A percentile compares a stretch with the other conserved stretches of the same genome.
Evolutionary conservation across 495 filamentous ascomycete genomes (phyloP).

Genomic region (Chaetomidium leptoderma): DNA sequence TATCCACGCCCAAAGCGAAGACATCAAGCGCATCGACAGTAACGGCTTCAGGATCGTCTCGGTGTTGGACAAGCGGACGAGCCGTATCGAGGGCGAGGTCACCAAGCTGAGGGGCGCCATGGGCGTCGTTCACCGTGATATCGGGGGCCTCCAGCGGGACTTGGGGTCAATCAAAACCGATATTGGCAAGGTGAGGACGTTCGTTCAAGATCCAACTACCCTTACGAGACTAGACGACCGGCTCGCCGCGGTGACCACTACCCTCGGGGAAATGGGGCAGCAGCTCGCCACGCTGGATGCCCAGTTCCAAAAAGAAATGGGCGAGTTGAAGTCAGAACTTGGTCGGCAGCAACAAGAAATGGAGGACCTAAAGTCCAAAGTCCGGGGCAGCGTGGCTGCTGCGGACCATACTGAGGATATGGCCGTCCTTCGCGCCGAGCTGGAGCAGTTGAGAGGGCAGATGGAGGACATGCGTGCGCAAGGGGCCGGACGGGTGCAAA

Average conservation of each 20-base stretch:
- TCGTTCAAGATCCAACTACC: conserved; percentile 11
- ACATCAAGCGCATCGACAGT: conserved; percentile 33
- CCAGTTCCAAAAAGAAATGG: conserved; percentile 1
- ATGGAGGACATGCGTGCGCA: conserved; percentile 24
- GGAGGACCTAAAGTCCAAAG: conserved; percentile 6
- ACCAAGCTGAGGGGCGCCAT: conserved; percentile 23
- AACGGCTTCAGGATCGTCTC: conserved; percentile 34
- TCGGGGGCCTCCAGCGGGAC: conserved; percentile 19
- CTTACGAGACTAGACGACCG: conserved; percentile 19
- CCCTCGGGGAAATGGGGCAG: conserved; percentile 2
- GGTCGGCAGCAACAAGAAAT: conserved; percentile 5
- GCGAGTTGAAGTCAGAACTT: conserved; percentile 9
- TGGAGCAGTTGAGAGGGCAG: conserved; percentile 28
- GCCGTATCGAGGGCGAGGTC: conserved; percentile 26
- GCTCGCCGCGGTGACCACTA: conserved; percentile 6
- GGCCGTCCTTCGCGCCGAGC: conserved; percentile 16
- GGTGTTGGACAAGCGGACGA: conserved; percentile 29
- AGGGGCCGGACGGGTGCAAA: conserved; percentile 1
- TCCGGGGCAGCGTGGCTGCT: neutral
- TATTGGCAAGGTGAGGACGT: conserved; percentile 17
- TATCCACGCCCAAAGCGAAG: conserved; percentile 30
- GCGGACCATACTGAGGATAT: conserved; percentile 20
- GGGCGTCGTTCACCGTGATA: conserved; percentile 15
- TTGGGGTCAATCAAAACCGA: conserved; percentile 23
- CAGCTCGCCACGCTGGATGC: neutral